Evolutionary conservation across 2,329 filamentous ascomycete species (phyloP).

Genomic region (Penicillium polonicum): DNA sequence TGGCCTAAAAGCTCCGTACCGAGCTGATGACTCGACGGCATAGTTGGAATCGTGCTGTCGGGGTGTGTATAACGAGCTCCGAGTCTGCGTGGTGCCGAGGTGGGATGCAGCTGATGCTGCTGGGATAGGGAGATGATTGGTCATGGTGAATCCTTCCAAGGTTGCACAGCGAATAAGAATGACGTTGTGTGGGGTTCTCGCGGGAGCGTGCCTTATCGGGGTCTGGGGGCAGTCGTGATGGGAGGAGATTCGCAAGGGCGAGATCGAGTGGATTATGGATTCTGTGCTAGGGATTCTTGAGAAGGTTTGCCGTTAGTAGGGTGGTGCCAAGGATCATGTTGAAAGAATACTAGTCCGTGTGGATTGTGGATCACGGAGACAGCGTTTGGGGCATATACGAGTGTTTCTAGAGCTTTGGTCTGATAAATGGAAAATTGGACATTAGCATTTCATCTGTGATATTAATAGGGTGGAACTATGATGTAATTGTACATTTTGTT

Average conservation of each 20-base stretch:
- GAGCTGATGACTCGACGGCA: conserved; percentile 32
- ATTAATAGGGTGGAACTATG: conserved; percentile 24
- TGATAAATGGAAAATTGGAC: conserved; percentile 20
- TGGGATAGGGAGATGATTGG: conserved; percentile 25
- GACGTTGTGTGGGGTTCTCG: conserved; percentile 35
- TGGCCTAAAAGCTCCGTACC: conserved; percentile 31
- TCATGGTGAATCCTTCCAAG: conserved; percentile 21
- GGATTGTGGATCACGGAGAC: conserved; percentile 21
- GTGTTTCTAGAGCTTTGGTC: conserved; percentile 20
- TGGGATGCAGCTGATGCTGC: conserved; percentile 11
- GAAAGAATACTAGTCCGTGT: too few relatives aligned
- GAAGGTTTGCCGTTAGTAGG: not conserved
- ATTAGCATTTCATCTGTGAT: conserved; percentile 34
- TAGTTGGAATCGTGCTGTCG: conserved; percentile 26
- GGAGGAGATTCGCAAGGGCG: not conserved
- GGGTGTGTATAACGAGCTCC: conserved; percentile 26
- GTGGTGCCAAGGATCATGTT: not conserved
- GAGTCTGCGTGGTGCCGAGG: conserved; percentile 17
- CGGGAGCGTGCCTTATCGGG: conserved; percentile 7
- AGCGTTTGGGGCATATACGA: conserved; percentile 14
- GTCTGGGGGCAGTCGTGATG: not conserved
- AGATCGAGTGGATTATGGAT: not conserved
- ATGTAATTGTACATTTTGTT: not conserved
- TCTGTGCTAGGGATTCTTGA: not conserved
- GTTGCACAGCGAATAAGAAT: conserved; percentile 24